phyloP scores from a whole-genome alignment of 208 protist species.

The Crithidia fasciculata region DNA sequence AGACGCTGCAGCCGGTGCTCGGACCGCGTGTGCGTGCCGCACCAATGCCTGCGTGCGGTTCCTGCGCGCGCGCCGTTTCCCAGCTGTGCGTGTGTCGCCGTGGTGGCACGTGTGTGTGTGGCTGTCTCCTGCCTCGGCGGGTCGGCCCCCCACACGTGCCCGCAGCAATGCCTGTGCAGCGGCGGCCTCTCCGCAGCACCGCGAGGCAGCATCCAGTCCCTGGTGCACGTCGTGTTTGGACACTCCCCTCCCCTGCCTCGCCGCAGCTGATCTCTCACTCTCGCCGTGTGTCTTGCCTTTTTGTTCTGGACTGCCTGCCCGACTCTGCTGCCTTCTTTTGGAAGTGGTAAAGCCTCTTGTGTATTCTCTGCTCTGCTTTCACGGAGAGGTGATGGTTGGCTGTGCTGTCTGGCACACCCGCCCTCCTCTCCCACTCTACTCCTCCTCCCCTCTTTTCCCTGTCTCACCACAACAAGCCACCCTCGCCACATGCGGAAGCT shows the following conservation, averaged over 20 bases:
- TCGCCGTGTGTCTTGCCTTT: neutral
- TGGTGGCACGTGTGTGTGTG: constrained; percentile 24
- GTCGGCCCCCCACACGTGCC: constrained; percentile 14
- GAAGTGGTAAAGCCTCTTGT: no score
- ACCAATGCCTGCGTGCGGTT: no score
- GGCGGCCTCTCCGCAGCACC: constrained; percentile 31
- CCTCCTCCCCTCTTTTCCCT: no score
- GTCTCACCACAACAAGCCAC: no score
- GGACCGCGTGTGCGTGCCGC: no score
- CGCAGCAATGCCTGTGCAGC: constrained; percentile 36
- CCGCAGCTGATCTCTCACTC: constrained; percentile 33
- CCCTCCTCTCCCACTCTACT: no score
- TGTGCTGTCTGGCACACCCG: no score
- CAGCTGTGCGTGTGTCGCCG: constrained; percentile 17
- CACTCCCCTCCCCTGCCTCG: constrained; percentile 19
- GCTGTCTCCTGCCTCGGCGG: neutral
- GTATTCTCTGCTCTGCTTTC: no score
- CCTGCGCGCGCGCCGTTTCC: no score
- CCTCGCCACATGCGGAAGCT: no score
- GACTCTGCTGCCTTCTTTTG: neutral
- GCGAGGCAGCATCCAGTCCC: constrained; percentile 14
- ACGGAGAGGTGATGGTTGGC: no score
- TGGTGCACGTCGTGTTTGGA: constrained; percentile 9
- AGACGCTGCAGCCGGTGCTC: no score
- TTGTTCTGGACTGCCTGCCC: neutral